A percentile compares a stretch with the other conserved stretches of the same genome.
These are phyloP conservation scores for Penicillium samsonianum DNA, from an alignment of 495 filamentous ascomycete species.

Conservation along the genomic window DNA sequence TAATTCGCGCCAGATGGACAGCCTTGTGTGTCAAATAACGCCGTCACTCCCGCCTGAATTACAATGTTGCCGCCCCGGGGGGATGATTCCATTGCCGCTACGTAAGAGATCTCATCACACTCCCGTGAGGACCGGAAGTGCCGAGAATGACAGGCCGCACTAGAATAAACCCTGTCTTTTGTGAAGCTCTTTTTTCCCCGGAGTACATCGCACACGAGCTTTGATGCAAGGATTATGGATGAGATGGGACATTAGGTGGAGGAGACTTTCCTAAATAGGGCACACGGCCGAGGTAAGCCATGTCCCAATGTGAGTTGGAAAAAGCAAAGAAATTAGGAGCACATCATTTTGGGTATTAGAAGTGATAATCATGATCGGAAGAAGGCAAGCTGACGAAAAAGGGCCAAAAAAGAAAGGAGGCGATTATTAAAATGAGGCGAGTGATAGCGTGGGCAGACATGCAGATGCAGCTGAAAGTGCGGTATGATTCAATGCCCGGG, in stretches of 20 bases:
- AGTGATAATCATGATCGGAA: not conserved
- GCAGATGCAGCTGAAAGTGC: not conserved
- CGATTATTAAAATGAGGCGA: constrained; percentile 23
- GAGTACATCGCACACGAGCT: not conserved
- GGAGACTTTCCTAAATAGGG: constrained; percentile 30
- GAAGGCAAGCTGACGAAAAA: constrained; percentile 8
- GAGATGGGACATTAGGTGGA: constrained; percentile 23
- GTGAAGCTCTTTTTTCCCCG: not conserved
- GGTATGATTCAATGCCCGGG: not conserved
- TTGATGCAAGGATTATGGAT: constrained; percentile 7
- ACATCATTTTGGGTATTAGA: not conserved
- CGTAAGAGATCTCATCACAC: constrained; percentile 9
- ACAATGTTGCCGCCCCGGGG: constrained; percentile 13
- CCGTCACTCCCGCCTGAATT: constrained; percentile 4
- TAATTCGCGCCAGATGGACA: not conserved
- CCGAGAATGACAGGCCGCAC: not conserved
- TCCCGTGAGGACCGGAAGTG: not conserved
- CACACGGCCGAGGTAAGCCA: constrained; percentile 30
- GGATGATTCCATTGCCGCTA: constrained; percentile 5
- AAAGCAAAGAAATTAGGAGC: constrained; percentile 6
- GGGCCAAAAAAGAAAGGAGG: constrained; percentile 18
- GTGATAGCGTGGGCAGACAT: constrained; percentile 5
- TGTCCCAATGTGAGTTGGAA: not conserved
- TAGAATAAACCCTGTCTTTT: not conserved
- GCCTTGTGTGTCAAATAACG: not conserved